A percentile compares a stretch with the other conserved stretches of the same genome.
These are phyloP conservation scores for Fusarium sp. DNA, from an alignment of 2,329 filamentous ascomycete genomes.

Conservation along the genomic window DNA sequence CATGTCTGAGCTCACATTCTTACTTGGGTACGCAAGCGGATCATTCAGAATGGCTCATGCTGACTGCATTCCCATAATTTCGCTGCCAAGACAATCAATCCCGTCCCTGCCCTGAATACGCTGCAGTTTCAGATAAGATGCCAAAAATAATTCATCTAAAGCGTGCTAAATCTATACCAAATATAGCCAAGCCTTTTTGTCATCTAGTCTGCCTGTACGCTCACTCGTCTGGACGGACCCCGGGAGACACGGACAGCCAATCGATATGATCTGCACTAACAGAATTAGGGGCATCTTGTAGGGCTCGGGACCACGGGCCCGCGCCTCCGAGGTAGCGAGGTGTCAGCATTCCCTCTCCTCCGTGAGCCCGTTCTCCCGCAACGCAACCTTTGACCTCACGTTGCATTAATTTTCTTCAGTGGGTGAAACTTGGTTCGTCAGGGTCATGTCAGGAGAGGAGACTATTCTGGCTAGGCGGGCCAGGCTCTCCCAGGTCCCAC, in stretches of 20 bases:
- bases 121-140: no score
- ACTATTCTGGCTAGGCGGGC: slow-evolving; percentile 23
- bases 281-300: not conserved
- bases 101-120: not conserved
- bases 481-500: slow-evolving; percentile 21
- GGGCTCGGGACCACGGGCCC: slow-evolving; percentile 7
- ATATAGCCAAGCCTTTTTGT: not conserved
- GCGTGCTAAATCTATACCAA: rapidly evolving
- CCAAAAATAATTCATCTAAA: rapidly evolving
- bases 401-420: not conserved
- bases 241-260: slow-evolving; percentile 5
- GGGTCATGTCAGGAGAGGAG: slow-evolving; percentile 23
- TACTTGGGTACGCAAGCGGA: not conserved
- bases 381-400: not conserved
- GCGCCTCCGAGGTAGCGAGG: slow-evolving; percentile 27
- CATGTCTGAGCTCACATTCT: not conserved
- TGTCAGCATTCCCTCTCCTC: not conserved
- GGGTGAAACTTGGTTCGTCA: not conserved
- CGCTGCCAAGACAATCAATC: not conserved
- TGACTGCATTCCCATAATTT: not conserved
- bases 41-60: not conserved
- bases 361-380: slow-evolving; percentile 2
- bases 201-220: not conserved
- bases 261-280: not conserved
- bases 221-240: not conserved